Percentiles rank a stretch among this genome's conserved stretches.
Conservation (phyloP, 1,139 yeast genomes). For the Kazachstania sp. region DNA sequence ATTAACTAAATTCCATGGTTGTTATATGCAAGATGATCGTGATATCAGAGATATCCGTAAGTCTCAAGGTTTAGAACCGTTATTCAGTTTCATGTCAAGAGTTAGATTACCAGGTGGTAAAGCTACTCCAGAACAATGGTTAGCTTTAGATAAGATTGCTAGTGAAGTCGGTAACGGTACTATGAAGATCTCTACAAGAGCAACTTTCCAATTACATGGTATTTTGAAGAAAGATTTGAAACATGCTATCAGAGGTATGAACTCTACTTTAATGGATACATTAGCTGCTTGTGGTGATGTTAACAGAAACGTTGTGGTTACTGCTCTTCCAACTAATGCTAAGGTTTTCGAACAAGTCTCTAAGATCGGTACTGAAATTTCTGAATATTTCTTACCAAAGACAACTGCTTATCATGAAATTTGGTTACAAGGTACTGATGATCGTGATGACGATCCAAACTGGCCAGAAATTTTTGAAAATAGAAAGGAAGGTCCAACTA, state of each 20-base stretch:
- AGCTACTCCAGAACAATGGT: conserved; percentile 83
- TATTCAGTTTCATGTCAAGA: conserved; percentile 93
- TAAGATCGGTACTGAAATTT: conserved; percentile 52
- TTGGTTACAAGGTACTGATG: conserved; percentile 88
- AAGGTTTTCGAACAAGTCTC: conserved; percentile 72
- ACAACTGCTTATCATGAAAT: conserved; percentile 97
- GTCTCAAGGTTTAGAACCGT: conserved; percentile 88
- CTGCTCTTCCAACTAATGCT: conserved; percentile 81
- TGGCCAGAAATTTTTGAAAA: conserved; percentile 63
- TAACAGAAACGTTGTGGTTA: conserved; percentile 87
- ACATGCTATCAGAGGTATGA: conserved; percentile 90
- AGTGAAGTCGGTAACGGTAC: conserved; percentile 88
- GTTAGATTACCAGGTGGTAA: conserved; percentile 92
- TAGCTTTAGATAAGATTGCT: conserved; percentile 73
- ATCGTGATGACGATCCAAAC: conserved; percentile 52
- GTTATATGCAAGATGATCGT: conserved; percentile 98
- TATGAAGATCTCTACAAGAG: conserved; percentile 90
- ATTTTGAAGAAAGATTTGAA: conserved; percentile 83
- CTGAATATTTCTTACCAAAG: conserved; percentile 76
- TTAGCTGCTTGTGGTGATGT: conserved; percentile 99
- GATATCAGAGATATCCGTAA: conserved; percentile 90
- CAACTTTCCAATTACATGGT: conserved; percentile 95
- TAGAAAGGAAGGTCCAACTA: conserved; percentile 70
- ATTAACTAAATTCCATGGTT: conserved; percentile 94
- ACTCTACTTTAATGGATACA: conserved; percentile 82